These are phyloP conservation scores for Candida dubliniensis DNA, from an alignment of 1,139 yeast genomes.

Conservation along the genomic window DNA sequence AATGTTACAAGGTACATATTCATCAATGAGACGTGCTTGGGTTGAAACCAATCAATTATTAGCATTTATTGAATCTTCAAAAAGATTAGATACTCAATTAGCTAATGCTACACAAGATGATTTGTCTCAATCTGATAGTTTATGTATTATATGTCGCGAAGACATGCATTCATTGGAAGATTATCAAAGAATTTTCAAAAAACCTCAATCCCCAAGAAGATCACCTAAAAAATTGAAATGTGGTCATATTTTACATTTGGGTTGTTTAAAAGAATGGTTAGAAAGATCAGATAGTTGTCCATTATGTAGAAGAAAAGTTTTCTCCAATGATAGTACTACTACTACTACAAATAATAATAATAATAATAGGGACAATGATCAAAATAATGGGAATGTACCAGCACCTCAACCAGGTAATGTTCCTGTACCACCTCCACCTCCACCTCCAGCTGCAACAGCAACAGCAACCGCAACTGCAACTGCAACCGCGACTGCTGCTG, in stretches of 20 bases:
- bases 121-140: slow-evolving; percentile 54
- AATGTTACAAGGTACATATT: slow-evolving; percentile 64
- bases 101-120: slow-evolving; percentile 63
- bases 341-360: slow-evolving; percentile 6
- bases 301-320: slow-evolving; percentile 79
- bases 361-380: not conserved
- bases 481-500: not conserved
- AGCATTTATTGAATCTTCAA: slow-evolving; percentile 60
- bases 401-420: slow-evolving; percentile 6
- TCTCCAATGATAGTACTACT: slow-evolving; percentile 16
- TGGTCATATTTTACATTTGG: slow-evolving; percentile 85
- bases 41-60: slow-evolving; percentile 53
- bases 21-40: slow-evolving; percentile 50
- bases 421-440: not conserved
- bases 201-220: slow-evolving; percentile 39
- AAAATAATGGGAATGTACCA: not conserved
- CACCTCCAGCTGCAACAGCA: not conserved
- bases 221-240: slow-evolving; percentile 78
- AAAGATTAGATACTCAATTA: slow-evolving; percentile 64
- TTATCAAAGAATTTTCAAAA: slow-evolving; percentile 23
- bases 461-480: not conserved
- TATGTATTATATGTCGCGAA: slow-evolving; percentile 85
- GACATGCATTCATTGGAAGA: slow-evolving; percentile 58
- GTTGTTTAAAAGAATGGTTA: slow-evolving; percentile 91
- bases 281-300: slow-evolving; percentile 93